Base-by-base conservation (phyloP, 805 yeast genomes). In the Cyberlindnera bimundalis region DNA sequence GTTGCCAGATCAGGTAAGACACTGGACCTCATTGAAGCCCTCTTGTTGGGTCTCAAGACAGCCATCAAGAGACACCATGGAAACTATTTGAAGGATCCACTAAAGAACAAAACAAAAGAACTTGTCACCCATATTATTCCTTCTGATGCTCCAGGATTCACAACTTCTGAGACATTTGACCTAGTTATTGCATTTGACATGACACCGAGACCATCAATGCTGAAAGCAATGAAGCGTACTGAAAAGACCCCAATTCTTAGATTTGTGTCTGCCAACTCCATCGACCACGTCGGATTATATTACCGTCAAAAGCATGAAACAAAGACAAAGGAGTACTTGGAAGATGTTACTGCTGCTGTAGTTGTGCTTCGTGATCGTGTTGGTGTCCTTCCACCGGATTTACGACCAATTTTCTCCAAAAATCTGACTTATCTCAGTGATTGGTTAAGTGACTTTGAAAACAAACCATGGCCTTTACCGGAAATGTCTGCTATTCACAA, bases 331-430 rank as follows among this genome's bases (percentile, higher is more conserved):
- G 68, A 70, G 18, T 76, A 76, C 49, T 65, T 88, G 32, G 81
- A 78, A 47, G 79, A 78, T 34, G 79, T 84, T 9, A 79, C 90
- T 1, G 86, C 96, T 1, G 88, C 95, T 1, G 73, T 84, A 15
- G 96, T 89, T 4, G 86, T 89, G 23, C 62, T 88, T 37, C 67
- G 96, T 52, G 95, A 84, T 48, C 72, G 81, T 44, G 88, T 84
- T 12, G 98, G 98, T 7, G 74, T 75, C 35, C 60, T 91, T 32
- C 93, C 96, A 2, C 82, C 88, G 0, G 93, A 81, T 53, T 60
- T 88, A 35, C 71, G 84, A 56, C 90, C 93, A 13, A 76, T 85
- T 16, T 87, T 83, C 59, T 68, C 77, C 29, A 81, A 80, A 49
- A 74, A 81, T 42, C 68, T 89, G 48, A 68, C 70, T 6, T 84